Conservation (phyloP, 306 rosid genomes). For the Boehmeria nivea region DNA sequence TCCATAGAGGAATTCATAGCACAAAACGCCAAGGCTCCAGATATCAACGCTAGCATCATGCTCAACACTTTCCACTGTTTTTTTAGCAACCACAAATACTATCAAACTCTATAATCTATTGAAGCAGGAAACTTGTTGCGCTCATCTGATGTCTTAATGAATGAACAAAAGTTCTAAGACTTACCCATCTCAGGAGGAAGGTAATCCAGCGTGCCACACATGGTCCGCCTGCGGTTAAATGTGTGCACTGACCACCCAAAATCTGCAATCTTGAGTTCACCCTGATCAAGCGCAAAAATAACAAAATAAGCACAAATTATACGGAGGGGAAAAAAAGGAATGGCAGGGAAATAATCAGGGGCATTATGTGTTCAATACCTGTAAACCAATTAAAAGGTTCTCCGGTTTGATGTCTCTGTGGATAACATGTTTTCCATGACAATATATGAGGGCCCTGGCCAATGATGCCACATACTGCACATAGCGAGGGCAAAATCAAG, state of each 20-base stretch:
- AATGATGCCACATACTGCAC: conserved; percentile 86
- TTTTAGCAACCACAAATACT: conserved; percentile 1
- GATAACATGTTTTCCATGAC: conserved; percentile 98
- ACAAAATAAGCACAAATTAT: conserved; percentile 16
- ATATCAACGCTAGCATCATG: conserved; percentile 98
- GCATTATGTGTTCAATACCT: conserved; percentile 61
- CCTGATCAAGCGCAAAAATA: conserved; percentile 41
- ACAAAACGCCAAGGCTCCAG: conserved; percentile 96
- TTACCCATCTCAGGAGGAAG: conserved; percentile 99
- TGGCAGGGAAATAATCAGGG: conserved; percentile 6
- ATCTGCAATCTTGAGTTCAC: conserved; percentile 95
- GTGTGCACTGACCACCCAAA: conserved; percentile 99
- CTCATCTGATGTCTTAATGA: not conserved
- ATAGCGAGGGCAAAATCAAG: not conserved
- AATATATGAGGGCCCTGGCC: conserved; percentile 96
- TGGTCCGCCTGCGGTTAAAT: conserved; percentile 93
- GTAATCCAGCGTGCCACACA: conserved; percentile 98
- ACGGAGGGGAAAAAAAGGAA: not conserved
- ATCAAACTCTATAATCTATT: not conserved
- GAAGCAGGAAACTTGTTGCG: not conserved
- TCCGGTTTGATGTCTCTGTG: conserved; percentile 98
- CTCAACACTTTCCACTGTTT: conserved; percentile 95
- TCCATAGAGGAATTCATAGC: conserved; percentile 97
- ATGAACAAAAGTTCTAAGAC: conserved; percentile 5
- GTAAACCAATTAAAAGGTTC: conserved; percentile 88